A percentile compares a stretch with the other conserved stretches of the same genome.
These are phyloP conservation scores for Nowakowskiella sp. DNA, from an alignment of 192 early-diverging fungal genomes.

Conservation along the genomic window DNA sequence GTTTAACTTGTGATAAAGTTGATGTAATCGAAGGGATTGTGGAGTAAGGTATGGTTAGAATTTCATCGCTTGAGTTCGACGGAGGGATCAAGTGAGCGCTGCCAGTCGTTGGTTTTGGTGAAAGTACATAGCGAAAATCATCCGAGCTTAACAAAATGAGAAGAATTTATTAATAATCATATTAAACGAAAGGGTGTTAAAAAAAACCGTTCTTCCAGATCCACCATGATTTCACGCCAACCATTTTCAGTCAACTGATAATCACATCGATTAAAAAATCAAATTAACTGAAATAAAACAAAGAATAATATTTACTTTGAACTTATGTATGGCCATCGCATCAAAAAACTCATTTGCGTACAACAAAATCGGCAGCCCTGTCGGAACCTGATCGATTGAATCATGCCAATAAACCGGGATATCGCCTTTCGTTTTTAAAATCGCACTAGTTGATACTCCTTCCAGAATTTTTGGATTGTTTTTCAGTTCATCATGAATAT, in stretches of 20 bases:
- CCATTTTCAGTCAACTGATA: slow-evolving; percentile 65
- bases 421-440: slow-evolving; percentile 25
- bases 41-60: slow-evolving; percentile 24
- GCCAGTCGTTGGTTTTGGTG: too few species aligned
- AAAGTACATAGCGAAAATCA: neutral
- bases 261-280: too few species aligned
- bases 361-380: slow-evolving; percentile 47
- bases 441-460: neutral
- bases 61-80: neutral
- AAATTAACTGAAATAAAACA: slow-evolving; percentile 3
- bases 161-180: neutral
- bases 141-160: neutral
- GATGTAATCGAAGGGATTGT: slow-evolving; percentile 25
- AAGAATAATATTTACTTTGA: slow-evolving; percentile 42
- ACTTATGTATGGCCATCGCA: slow-evolving; percentile 83
- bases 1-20: too few species aligned
- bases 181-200: neutral
- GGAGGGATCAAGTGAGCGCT: too few species aligned
- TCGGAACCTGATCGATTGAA: slow-evolving; percentile 49
- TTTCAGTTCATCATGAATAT: slow-evolving; percentile 6
- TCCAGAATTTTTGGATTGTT: slow-evolving; percentile 2
- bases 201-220: slow-evolving; percentile 74
- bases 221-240: slow-evolving; percentile 87
- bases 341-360: slow-evolving; percentile 98
- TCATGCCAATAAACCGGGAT: slow-evolving; percentile 62